Evolutionary conservation across 2,329 filamentous ascomycete genomes (phyloP).

Genomic region (Kalmusia sp.): DNA sequence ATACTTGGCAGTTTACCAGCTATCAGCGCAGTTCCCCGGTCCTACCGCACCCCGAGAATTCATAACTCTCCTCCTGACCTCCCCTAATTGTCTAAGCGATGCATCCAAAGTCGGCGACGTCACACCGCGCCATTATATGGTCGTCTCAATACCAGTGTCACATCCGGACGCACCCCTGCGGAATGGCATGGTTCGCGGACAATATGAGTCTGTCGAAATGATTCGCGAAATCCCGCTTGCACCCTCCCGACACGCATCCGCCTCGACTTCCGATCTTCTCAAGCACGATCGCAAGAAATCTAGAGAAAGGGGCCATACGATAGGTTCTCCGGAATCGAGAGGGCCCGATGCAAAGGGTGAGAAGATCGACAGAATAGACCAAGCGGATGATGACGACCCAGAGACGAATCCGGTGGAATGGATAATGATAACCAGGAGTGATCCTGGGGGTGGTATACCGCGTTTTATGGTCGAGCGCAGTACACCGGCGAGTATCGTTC

Average conservation of each 20-base stretch:
- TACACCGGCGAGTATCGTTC: conserved; percentile 80
- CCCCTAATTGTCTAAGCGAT: conserved; percentile 59
- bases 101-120: conserved; percentile 50
- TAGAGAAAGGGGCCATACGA: conserved; percentile 48
- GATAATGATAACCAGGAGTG: conserved; percentile 91
- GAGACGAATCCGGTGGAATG: conserved; percentile 78
- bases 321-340: conserved; percentile 50
- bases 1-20: conserved; percentile 70
- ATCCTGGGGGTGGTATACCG: conserved; percentile 87
- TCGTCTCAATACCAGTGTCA: conserved; percentile 83
- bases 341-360: conserved; percentile 48
- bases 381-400: conserved; percentile 47
- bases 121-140: conserved; percentile 75
- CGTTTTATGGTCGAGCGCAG: conserved; percentile 91
- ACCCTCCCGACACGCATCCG: conserved; percentile 45
- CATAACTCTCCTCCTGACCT: conserved; percentile 78
- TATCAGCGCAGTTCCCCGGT: conserved; percentile 88
- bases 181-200: conserved; percentile 78
- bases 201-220: conserved; percentile 91
- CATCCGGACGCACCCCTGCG: conserved; percentile 76
- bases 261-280: conserved; percentile 31
- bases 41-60: conserved; percentile 90
- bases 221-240: conserved; percentile 79
- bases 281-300: conserved; percentile 21
- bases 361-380: conserved; percentile 33